These are phyloP conservation scores for Colletotrichum tofieldiae DNA, from an alignment of 2,329 filamentous ascomycete genomes.

Conservation along the genomic window DNA sequence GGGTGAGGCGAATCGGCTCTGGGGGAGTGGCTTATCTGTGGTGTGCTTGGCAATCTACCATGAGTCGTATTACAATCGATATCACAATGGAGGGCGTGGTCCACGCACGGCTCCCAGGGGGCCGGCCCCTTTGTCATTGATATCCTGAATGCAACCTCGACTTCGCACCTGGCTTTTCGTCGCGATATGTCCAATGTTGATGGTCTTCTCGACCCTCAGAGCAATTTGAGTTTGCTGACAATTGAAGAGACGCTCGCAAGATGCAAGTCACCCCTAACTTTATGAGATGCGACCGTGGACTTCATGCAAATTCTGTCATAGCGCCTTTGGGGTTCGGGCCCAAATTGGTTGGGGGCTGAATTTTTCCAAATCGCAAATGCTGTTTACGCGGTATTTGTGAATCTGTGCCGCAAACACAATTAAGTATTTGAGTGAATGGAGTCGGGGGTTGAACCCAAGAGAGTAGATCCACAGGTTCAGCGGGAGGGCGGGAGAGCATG, in stretches of 20 bases:
- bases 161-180: conserved; percentile 15
- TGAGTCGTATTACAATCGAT: conserved; percentile 35
- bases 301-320: conserved; percentile 29
- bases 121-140: conserved; percentile 13
- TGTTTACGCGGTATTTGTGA: conserved; percentile 23
- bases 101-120: not conserved
- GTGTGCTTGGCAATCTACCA: conserved; percentile 37
- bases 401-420: conserved; percentile 15
- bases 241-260: conserved; percentile 1
- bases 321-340: conserved; percentile 9
- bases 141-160: conserved; percentile 31
- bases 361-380: not conserved
- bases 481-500: conserved; percentile 41
- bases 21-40: conserved; percentile 25
- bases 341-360: not conserved
- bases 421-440: conserved; percentile 25
- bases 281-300: conserved; percentile 24
- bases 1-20: conserved; percentile 8
- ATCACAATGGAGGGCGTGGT: conserved; percentile 35
- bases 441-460: conserved; percentile 32
- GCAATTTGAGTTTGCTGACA: conserved; percentile 13
- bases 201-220: not conserved
- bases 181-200: conserved; percentile 12
- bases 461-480: conserved; percentile 37
- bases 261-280: conserved; percentile 16